Conservation (phyloP, 257 asterid genomes). For the Lycium ferocissimum region DNA sequence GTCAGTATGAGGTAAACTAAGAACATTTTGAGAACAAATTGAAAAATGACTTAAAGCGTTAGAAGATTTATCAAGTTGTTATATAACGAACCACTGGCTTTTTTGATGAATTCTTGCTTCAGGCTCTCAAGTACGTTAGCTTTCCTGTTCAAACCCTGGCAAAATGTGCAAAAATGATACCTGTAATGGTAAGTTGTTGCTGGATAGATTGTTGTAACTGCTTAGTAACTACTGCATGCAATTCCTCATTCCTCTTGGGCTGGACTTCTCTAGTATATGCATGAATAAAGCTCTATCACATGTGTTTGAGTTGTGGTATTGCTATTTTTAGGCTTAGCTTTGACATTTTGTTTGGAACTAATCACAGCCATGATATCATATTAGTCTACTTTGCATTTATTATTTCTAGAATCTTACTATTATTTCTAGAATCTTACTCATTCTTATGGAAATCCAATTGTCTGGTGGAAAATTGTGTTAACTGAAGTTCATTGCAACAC, state of each 20-base stretch:
- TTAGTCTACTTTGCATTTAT: neutral
- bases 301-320: neutral
- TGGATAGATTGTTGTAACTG: conserved; percentile 8
- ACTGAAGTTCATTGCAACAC: conserved; percentile 13
- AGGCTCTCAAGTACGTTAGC: conserved; percentile 99
- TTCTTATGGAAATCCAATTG: conserved; percentile 19
- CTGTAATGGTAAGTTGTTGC: conserved; percentile 85
- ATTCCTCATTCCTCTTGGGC: conserved; percentile 19
- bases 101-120: conserved; percentile 44
- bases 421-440: neutral
- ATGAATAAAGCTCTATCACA: conserved; percentile 16
- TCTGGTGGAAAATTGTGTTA: neutral
- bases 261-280: neutral
- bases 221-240: conserved; percentile 19
- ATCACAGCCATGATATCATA: conserved; percentile 1
- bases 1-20: conserved; percentile 87
- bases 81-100: neutral
- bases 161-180: conserved; percentile 99
- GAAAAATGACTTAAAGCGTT: neutral
- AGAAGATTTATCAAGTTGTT: neutral
- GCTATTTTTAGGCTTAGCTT: conserved; percentile 9
- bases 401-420: neutral
- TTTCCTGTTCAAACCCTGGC: conserved; percentile 98
- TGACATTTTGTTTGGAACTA: conserved; percentile 1
- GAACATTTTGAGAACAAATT: neutral